Percentiles rank a stretch among this genome's conserved stretches.
phyloP scores from a whole-genome alignment of 83 land plant species.

The Thuja plicata region DNA sequence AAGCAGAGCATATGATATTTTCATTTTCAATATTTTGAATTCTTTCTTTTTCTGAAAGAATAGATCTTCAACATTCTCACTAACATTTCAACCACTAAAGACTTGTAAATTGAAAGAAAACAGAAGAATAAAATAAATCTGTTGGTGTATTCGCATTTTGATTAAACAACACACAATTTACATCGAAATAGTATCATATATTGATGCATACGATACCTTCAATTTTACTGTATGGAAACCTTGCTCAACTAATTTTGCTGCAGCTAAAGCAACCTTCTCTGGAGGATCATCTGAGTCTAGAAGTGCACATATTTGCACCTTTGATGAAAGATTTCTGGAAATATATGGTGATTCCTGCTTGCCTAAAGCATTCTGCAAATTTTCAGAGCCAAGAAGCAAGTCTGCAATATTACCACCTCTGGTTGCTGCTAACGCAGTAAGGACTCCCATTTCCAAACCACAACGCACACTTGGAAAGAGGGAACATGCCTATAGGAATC shows the following conservation, averaged over 20 bases:
- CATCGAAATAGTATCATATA: not conserved
- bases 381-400: constrained; percentile 35
- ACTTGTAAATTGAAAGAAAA: not conserved
- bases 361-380: not conserved
- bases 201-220: constrained; percentile 47
- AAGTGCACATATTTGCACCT: constrained; percentile 74
- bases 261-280: constrained; percentile 56
- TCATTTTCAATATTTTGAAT: not conserved
- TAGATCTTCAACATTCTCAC: not conserved
- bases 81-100: not conserved
- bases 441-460: constrained; percentile 95
- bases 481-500: constrained; percentile 51
- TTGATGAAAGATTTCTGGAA: constrained; percentile 7
- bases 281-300: constrained; percentile 73
- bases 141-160: not conserved
- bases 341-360: constrained; percentile 10
- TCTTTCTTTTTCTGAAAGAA: not conserved
- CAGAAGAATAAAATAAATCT: not conserved
- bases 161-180: not conserved
- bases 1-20: constrained; percentile 10
- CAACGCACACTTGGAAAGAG: constrained; percentile 93
- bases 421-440: constrained; percentile 75
- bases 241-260: constrained; percentile 61
- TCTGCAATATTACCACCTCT: constrained; percentile 41
- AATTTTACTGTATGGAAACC: constrained; percentile 87